Conservation (phyloP, 106 monocot species). For the Dendrobium chrysotoxum region DNA sequence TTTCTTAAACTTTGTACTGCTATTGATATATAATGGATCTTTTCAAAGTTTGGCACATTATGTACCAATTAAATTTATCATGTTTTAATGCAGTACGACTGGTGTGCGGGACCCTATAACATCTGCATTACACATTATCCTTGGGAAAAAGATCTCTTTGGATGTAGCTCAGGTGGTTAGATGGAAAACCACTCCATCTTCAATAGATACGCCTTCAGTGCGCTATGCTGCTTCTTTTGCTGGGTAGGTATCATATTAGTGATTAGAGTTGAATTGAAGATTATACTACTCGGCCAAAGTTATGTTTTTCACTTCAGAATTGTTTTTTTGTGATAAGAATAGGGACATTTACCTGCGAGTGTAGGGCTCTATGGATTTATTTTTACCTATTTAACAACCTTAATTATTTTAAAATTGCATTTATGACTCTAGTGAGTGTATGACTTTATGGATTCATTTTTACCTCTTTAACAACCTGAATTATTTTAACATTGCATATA, state of each 20-base stretch:
- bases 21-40: not conserved
- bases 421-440: not conserved
- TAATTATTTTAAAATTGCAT: not conserved
- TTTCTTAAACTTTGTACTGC: not conserved
- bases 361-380: not conserved
- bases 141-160: slow-evolving; percentile 59
- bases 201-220: slow-evolving; percentile 37
- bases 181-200: slow-evolving; percentile 59
- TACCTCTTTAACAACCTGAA: no score
- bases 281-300: not conserved
- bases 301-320: not conserved
- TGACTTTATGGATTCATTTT: no score
- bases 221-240: slow-evolving; percentile 96
- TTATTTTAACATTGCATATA: no score
- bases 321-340: not conserved
- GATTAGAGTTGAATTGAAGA: not conserved
- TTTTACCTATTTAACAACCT: not conserved
- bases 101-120: slow-evolving; percentile 82
- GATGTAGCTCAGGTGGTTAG: slow-evolving; percentile 84
- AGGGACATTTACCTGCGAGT: not conserved
- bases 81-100: slow-evolving; percentile 54
- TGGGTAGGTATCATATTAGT: slow-evolving; percentile 36
- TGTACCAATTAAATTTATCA: not conserved
- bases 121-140: slow-evolving; percentile 81
- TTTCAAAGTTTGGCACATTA: not conserved